Evolutionary conservation across 2,329 filamentous ascomycete species (phyloP), one percentile per base, ranked within the genome.

Genomic region (Trichoderma sp.): DNA sequence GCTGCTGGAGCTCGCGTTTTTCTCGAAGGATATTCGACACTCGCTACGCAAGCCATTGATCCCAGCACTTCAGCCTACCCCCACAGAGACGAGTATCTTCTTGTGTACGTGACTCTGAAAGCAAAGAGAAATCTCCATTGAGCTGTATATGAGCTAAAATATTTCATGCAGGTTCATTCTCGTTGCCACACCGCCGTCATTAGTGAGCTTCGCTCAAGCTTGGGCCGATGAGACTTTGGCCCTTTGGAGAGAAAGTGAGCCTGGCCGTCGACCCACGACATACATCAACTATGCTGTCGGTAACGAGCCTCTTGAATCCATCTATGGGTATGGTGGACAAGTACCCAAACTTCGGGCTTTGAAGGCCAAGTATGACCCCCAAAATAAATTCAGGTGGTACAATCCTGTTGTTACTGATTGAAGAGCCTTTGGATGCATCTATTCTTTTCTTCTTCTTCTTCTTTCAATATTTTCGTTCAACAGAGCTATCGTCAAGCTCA

Each of bases 331-430:
- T 21, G 37, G 49, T 46, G 63, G 26, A 4, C 52, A 66, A 8
- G 3, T 66, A 0, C 2, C 18, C 10, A 30, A n/a, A 1, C 3
- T 66, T 10, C 10, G 49, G 37, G 52, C 52, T 26, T 21, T 66
- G 14, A 58, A 58, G 37, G 24, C 63, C 52, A 58, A 66, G 10
- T 66, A 66, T 26, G 63, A 66, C 14, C n/a, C 63, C 26, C 14
- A 32, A 1, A 58, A 58, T 5, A 58, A 66, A 24, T 58, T 58
- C 14, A 26, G 52, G 14, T 66, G 52, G 63, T 66, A 58, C 1
- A 66, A 30, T 21, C 37, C 63, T n/a, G 34, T 66, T n/a, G 54
- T 58, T 0, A 11, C 63, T 5, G 7, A 34, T 21, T 58, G 24
- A 55, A 34, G 21, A n/a, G 2, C 13, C 0, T 34, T 5, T 28